Base-by-base conservation (phyloP, 805 yeast genomes). In the Yarrowia sp. region DNA sequence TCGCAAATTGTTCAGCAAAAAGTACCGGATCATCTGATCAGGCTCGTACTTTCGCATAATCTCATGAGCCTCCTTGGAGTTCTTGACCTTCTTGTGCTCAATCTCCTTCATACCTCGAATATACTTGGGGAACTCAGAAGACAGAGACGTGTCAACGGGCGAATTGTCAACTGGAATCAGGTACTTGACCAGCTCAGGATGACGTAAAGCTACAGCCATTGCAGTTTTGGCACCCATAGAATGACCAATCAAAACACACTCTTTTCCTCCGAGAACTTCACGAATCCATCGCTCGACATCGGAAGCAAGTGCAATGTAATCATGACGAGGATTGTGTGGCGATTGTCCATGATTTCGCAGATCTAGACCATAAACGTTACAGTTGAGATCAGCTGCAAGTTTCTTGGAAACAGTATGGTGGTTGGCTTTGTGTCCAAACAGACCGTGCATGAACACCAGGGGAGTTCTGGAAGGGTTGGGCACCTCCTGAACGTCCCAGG, bases 321-420 rank as follows among this genome's bases (percentile, higher is more conserved):
- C 92, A 71, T 89, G 90, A 35, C 88, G 77, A 0, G 74, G 72
- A n/a, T 71, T 73, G 70, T 89, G 96, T 0, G 97, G 97, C 1
- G 97, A 89, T n/a, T 82, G 85, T 1, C 99, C 99, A 73, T 92
- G 97, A 75, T 95, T 92, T 67, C 99, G 79, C 66, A 92, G 79
- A 73, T 93, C 98, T 15, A 74, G 65, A 61, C 78, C 75, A 66
- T 74, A 78, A 4, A 78, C 76, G 4, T 73, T 67, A 14, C 74
- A 69, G 28, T 68, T 64, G 39, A 77, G 69, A 18, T 75, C 78
- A 14, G 75, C 68, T 0, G 79, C 76, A n/a, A 77, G 65, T 1
- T 71, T 72, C 39, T 73, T 71, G 9, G 91, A 89, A n/a, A 92
- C 90, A 0, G 90, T 79, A 66, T 97, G 78, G 71, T 90, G 90